Conservation (phyloP, 2,329 filamentous ascomycete species). For the Arthrobotrys entomopaga region DNA sequence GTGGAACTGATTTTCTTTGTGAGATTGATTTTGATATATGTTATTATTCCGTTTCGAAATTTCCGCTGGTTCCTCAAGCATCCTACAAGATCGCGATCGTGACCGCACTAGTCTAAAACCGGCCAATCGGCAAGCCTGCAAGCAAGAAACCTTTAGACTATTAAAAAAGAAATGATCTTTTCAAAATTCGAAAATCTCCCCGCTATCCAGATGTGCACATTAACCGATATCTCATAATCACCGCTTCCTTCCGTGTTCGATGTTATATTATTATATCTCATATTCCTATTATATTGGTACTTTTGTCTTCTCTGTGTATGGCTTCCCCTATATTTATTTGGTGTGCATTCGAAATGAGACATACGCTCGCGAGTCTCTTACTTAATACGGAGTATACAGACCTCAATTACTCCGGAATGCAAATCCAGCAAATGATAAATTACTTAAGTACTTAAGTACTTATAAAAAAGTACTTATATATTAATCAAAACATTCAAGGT, state of each 20-base stretch:
- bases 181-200: neutral
- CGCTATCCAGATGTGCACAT: neutral
- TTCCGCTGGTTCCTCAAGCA: neutral
- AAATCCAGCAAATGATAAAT: too few species aligned
- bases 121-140: neutral
- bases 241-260: neutral
- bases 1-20: conserved; percentile 1
- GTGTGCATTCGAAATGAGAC: too few species aligned
- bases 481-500: too few species aligned
- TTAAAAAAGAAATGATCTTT: conserved; percentile 5
- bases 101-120: conserved; percentile 7
- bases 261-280: neutral
- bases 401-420: too few species aligned
- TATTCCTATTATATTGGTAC: neutral
- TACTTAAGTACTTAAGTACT: too few species aligned
- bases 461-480: too few species aligned
- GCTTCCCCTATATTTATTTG: too few species aligned
- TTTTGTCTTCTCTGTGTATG: neutral
- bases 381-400: too few species aligned
- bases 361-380: too few species aligned
- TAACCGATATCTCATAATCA: neutral
- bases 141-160: neutral
- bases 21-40: neutral
- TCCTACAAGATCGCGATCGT: conserved; percentile 2
- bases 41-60: neutral